Conservation (phyloP, 2,329 filamentous ascomycete genomes). For the Cercospora sesami region DNA sequence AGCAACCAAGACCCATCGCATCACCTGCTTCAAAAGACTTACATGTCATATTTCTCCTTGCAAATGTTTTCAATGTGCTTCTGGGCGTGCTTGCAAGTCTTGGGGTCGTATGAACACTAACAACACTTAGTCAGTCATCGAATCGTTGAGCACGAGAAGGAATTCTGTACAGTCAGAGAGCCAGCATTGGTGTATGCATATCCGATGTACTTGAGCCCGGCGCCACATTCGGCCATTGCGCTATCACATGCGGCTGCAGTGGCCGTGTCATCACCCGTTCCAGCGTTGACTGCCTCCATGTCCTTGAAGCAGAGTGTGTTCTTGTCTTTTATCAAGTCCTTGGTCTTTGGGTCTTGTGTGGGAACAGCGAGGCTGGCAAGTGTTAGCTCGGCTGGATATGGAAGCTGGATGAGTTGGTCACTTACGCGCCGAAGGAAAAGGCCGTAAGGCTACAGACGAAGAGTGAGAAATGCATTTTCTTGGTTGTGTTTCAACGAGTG, state of each 20-base stretch:
- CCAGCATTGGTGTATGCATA: not conserved
- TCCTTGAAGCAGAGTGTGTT: not conserved
- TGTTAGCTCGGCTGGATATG: not conserved
- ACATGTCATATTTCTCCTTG: not conserved
- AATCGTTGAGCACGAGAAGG: not conserved
- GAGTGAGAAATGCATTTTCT: not conserved
- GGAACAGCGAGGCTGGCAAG: not conserved
- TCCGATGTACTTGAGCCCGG: not conserved
- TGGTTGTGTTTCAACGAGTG: not conserved
- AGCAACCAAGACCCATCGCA: not conserved
- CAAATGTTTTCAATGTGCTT: not conserved
- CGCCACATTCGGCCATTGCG: not conserved
- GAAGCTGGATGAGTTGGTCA: not conserved
- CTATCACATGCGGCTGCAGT: not conserved
- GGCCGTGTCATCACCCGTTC: not conserved
- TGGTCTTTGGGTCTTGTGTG: not conserved
- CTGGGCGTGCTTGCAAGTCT: not conserved
- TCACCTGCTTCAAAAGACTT: not conserved
- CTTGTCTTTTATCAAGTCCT: not conserved
- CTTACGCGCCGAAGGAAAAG: not conserved
- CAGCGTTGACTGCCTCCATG: not conserved
- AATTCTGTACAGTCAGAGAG: not conserved
- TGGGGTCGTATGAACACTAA: not conserved
- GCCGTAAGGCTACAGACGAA: not conserved
- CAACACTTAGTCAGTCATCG: not conserved